These are phyloP conservation scores for Rubia peregrina DNA, from an alignment of 305 asterid genomes.

Conservation along the genomic window DNA sequence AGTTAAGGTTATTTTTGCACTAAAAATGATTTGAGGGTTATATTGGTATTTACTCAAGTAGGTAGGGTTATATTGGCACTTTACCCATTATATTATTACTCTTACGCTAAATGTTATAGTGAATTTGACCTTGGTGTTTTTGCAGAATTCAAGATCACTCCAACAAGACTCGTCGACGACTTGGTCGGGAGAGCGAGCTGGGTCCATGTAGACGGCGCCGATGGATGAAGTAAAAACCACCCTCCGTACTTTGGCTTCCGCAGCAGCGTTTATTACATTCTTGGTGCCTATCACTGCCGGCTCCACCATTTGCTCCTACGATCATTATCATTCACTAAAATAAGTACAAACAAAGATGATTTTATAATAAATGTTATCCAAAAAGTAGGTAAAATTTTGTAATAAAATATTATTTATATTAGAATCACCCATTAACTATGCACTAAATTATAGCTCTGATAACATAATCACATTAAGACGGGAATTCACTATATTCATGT, in stretches of 20 bases:
- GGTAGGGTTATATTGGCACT: too few species aligned
- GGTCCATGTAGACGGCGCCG: constrained; percentile 90
- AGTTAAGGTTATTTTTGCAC: too few species aligned
- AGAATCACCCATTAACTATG: too few species aligned
- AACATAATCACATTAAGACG: too few species aligned
- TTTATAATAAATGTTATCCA: background rate
- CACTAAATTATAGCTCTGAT: too few species aligned
- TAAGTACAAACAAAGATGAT: background rate
- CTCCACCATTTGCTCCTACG: constrained; percentile 89
- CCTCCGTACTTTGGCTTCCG: constrained; percentile 65
- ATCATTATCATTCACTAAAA: background rate
- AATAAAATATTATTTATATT: too few species aligned
- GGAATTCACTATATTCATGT: too few species aligned
- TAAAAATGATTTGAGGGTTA: too few species aligned
- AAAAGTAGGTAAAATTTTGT: too few species aligned
- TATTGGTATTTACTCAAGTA: too few species aligned
- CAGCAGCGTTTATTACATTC: constrained; percentile 70
- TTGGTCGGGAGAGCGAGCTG: constrained; percentile 45
- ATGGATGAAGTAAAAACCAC: constrained; percentile 81
- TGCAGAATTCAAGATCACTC: constrained; percentile 91
- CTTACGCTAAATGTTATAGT: too few species aligned
- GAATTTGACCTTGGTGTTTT: constrained; percentile 57
- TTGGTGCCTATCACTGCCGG: constrained; percentile 78
- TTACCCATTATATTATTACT: too few species aligned
- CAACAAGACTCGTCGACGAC: constrained; percentile 88